Evolutionary conservation across 2,329 filamentous ascomycete genomes (phyloP).

Genomic region (Sclerotinia subarctica): DNA sequence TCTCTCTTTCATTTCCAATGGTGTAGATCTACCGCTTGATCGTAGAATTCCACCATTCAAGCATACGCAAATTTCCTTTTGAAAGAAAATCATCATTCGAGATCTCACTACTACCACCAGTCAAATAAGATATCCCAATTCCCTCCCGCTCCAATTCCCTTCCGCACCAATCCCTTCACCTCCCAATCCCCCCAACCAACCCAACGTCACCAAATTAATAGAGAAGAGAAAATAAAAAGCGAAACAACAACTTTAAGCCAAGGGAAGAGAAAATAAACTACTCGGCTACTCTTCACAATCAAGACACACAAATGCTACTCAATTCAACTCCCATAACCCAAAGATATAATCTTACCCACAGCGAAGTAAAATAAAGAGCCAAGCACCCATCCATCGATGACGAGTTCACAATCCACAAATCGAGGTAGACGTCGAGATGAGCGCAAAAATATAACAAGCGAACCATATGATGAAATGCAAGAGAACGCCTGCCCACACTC

Average conservation of each 20-base stretch:
- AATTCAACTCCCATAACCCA: slow-evolving; percentile 15
- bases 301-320: slow-evolving; percentile 14
- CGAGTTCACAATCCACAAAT: slow-evolving; percentile 1
- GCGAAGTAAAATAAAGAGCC: background rate
- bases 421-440: slow-evolving; percentile 3
- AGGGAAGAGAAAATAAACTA: slow-evolving; percentile 9
- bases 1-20: background rate
- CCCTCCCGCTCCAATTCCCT: background rate
- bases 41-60: background rate
- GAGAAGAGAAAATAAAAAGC: slow-evolving; percentile 18
- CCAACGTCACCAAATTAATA: slow-evolving; percentile 12
- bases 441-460: slow-evolving; percentile 11
- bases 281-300: slow-evolving; percentile 14
- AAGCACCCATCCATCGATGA: slow-evolving; percentile 2
- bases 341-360: slow-evolving; percentile 18
- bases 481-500: slow-evolving; percentile 12
- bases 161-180: too few relatives aligned
- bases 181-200: background rate
- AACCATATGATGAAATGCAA: slow-evolving; percentile 16
- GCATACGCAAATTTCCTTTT: background rate
- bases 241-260: slow-evolving; percentile 13
- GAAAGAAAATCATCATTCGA: background rate
- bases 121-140: background rate
- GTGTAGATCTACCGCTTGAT: background rate
- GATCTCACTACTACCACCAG: background rate